Evolutionary conservation across 2,329 filamentous ascomycete genomes (phyloP), one percentile per base, ranked within the genome.

Genomic region (Paecilomyces fulvus): DNA sequence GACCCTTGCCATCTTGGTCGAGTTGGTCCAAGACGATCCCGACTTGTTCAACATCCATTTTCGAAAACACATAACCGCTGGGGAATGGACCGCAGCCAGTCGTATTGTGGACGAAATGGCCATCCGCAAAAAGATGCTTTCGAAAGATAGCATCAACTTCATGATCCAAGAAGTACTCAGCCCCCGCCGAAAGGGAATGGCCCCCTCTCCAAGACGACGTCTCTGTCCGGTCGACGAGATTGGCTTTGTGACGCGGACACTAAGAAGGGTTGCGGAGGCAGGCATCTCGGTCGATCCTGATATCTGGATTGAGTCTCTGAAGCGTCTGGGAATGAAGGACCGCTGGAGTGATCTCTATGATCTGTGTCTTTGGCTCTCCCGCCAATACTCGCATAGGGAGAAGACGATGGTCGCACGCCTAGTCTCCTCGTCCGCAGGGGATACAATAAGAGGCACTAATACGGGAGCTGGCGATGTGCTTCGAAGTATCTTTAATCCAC

Each of bases 241-340:
- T 52, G 55, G 62, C 25, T 69, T 81, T 63, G 69, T 81, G 51
- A 71, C 78, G 3, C 77, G 76, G 30, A 67, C 80, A 20, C 71
- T 80, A 30, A 75, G 80, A 55, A 70, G 71, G 51, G 71, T 81
- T 48, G 73, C 82, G 53, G 69, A 75, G 58, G 71, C 68, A 43
- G 77, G 76, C 17, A 70, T 70, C 55, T 60, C 69, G 55, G 70
- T 81, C 23, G 71, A 71, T 21, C 69, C 74, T 2, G 68, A 60
- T 25, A 64, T 73, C 14, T 88, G 84, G 85, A 68, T 72, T 51
- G 83, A 86, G 64, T 72, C 85, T 9, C 64, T 87, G 48, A 80
- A 80, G 50, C 78, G 83, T 28, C 77, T 82, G 50, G 85, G 84
- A 3, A 85, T 83, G 80, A 66, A 72, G 8, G 73, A 78, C 7